Conservation (phyloP, 2,329 filamentous ascomycete species). For the Emericellopsis cladophorae region DNA sequence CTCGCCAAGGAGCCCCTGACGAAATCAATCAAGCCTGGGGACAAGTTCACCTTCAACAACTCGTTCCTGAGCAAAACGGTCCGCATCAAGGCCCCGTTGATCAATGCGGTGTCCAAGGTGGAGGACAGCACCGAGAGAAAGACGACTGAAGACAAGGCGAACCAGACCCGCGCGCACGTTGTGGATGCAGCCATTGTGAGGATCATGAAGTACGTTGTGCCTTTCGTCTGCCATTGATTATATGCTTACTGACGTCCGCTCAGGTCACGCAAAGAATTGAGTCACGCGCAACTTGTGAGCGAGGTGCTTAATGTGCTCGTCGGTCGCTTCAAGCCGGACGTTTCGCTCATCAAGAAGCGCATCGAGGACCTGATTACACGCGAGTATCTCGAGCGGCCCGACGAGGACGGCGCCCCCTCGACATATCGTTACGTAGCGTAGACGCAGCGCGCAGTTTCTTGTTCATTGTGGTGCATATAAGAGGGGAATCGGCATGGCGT, state of each 20-base stretch:
- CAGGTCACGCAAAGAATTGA: conserved; percentile 61
- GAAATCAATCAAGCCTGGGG: conserved; percentile 63
- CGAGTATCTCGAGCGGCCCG: conserved; percentile 61
- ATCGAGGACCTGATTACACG: conserved; percentile 66
- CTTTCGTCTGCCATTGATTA: neutral
- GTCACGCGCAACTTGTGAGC: conserved; percentile 55
- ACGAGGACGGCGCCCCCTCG: conserved; percentile 45
- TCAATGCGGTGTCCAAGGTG: conserved; percentile 71
- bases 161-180: conserved; percentile 56
- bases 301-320: conserved; percentile 61
- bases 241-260: conserved; percentile 17
- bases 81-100: conserved; percentile 80
- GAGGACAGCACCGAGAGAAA: conserved; percentile 60
- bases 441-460: conserved; percentile 3
- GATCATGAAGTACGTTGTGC: conserved; percentile 65
- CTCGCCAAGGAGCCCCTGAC: conserved; percentile 68
- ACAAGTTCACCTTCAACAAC: conserved; percentile 73
- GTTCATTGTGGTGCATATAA: neutral
- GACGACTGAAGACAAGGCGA: conserved; percentile 64
- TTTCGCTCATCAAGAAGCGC: conserved; percentile 68
- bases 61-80: conserved; percentile 71
- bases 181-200: conserved; percentile 68
- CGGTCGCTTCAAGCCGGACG: conserved; percentile 61
- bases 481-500: neutral
- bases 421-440: conserved; percentile 63